Evolutionary conservation across 164 flowering plant genomes (phyloP), one percentile per base, ranked within the genome.

Genomic region (Annona cherimola): DNA sequence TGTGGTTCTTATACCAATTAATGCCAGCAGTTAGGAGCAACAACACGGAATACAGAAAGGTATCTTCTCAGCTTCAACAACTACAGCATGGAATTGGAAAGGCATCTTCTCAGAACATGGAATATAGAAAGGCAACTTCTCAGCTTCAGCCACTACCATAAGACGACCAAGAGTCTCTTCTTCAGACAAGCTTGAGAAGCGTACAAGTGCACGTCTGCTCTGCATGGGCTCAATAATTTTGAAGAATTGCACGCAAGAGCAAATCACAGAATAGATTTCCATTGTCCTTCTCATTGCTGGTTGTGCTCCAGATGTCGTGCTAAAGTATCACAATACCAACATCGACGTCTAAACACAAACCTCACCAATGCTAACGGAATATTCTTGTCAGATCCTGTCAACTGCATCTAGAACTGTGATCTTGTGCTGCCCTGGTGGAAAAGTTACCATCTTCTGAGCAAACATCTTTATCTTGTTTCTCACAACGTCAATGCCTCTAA

Each of bases 281-380:
- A 96, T 96, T 40, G 98, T 93, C 76, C 99, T 81, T 76, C 99
- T 91, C 81, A 96, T 79, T 60, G 98, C 99, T 84, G 93, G 98
- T 77, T 93, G 97, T 71, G 99, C 99, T 80, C 97, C 98, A 78
- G 97, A 84, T 77, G 97, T 95, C 99, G 93, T 96, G 84, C 99
- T 96, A 77, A 74, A 63, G 61, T 75, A 26, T 3, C 45, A 6
- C 3, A 4, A 19, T 16, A 26, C 1, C 3, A 39, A 19, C 4
- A n/a, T n/a, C 65, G 11, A 62, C 40, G 35, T 62, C 11, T 35
- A 11, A 39, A n/a, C 76, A 73, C 74, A 4, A 69, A 26, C 35
- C 35, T 26, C 35, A 26, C 35, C 35, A 26, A 26, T 26, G 35
- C 35, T 26, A 0, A 26, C 35, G 35, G 35, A 0, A 26, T 26